phyloP scores from a whole-genome alignment of 2,329 filamentous ascomycete genomes.

The Nemania serpens region DNA sequence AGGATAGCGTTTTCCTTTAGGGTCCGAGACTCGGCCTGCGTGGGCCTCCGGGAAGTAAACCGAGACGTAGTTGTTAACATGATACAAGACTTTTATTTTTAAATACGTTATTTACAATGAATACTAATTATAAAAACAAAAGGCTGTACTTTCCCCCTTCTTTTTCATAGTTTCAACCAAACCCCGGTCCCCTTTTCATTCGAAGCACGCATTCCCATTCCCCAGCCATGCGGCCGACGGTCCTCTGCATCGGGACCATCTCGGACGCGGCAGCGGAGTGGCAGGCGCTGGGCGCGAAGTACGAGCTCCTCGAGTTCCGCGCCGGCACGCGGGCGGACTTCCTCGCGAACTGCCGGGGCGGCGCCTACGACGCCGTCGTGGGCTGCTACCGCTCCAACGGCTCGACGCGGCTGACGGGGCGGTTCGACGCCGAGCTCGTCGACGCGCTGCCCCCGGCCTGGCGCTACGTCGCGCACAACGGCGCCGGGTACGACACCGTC shows the following conservation, averaged over 20 bases:
- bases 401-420: conserved; percentile 34
- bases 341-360: conserved; percentile 33
- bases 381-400: conserved; percentile 38
- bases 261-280: conserved; percentile 32
- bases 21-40: no score
- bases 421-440: conserved; percentile 53
- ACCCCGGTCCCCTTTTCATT: neutral
- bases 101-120: no score
- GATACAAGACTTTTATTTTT: no score
- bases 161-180: no score
- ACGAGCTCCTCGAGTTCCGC: conserved; percentile 35
- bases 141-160: no score
- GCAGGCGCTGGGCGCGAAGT: conserved; percentile 35
- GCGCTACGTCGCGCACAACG: conserved; percentile 57
- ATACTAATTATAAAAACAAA: no score
- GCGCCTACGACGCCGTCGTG: conserved; percentile 34
- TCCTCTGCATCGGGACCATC: conserved; percentile 36
- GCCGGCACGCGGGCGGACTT: conserved; percentile 35
- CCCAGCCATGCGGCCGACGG: conserved; percentile 30
- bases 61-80: no score
- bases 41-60: no score
- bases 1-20: no score
- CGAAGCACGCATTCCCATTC: neutral
- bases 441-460: conserved; percentile 49
- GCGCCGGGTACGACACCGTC: conserved; percentile 65